Conservation (phyloP, 306 rosid genomes). For the Nissolia schottii region DNA sequence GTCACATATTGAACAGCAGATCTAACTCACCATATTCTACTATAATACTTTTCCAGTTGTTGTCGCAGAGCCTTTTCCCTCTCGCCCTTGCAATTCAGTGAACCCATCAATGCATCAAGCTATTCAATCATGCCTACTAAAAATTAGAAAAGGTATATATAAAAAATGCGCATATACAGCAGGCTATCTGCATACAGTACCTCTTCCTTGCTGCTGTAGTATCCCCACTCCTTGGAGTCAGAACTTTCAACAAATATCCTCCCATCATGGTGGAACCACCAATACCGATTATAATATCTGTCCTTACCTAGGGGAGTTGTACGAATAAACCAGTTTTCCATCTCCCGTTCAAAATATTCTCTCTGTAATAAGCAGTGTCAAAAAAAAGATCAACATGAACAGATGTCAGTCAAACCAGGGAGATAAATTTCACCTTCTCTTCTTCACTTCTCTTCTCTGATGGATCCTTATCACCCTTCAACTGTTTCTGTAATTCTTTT, state of each 20-base stretch:
- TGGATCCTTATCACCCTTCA: slow-evolving; percentile 45
- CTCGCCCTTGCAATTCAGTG: slow-evolving; percentile 88
- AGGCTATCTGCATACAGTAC: slow-evolving; percentile 43
- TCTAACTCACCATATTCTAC: slow-evolving; percentile 62
- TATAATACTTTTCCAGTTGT: slow-evolving; percentile 54
- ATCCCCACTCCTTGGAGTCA: slow-evolving; percentile 88
- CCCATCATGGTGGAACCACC: slow-evolving; percentile 93
- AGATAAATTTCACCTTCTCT: slow-evolving; percentile 56
- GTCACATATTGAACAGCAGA: no score
- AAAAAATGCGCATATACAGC: slow-evolving; percentile 7
- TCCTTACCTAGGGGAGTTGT: slow-evolving; percentile 81
- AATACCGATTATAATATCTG: slow-evolving; percentile 69
- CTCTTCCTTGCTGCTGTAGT: slow-evolving; percentile 82
- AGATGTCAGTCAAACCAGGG: slow-evolving; percentile 25
- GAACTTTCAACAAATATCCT: slow-evolving; percentile 83
- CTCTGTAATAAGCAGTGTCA: slow-evolving; percentile 49
- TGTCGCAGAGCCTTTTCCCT: slow-evolving; percentile 67
- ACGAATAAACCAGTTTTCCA: slow-evolving; percentile 63
- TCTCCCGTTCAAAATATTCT: slow-evolving; percentile 74
- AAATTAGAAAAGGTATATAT: slow-evolving; percentile 6
- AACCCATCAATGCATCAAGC: slow-evolving; percentile 80
- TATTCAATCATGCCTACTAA: slow-evolving; percentile 40
- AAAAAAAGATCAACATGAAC: slow-evolving; percentile 23
- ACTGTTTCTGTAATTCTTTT: slow-evolving; percentile 40
- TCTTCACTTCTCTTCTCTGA: slow-evolving; percentile 49